phyloP scores from a whole-genome alignment of 164 flowering plant genomes.

The Pachysandra terminalis region DNA sequence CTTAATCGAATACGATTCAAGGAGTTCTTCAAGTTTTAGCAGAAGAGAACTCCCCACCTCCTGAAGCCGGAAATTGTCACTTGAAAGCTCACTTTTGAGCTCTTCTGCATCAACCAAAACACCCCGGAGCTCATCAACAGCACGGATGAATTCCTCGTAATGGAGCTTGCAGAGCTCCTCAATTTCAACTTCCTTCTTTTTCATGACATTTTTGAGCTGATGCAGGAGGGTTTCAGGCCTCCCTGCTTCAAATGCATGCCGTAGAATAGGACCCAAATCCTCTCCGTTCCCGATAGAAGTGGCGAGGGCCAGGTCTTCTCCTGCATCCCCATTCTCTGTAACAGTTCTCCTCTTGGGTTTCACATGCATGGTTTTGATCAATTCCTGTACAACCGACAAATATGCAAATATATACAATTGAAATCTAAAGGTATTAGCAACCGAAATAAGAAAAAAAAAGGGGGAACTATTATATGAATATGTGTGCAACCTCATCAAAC shows the following conservation, averaged over 20 bases:
- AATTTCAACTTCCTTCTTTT: slow-evolving; percentile 87
- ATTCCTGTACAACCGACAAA: slow-evolving; percentile 1
- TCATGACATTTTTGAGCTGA: slow-evolving; percentile 69
- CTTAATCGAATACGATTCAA: slow-evolving; percentile 65
- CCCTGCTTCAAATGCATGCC: slow-evolving; percentile 80
- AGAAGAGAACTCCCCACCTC: slow-evolving; percentile 72
- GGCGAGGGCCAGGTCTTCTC: slow-evolving; percentile 71
- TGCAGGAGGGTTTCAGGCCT: slow-evolving; percentile 73
- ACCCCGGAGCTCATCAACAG: slow-evolving; percentile 95
- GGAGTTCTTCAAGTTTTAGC: slow-evolving; percentile 71
- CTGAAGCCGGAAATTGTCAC: slow-evolving; percentile 72
- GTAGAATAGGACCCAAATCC: slow-evolving; percentile 75
- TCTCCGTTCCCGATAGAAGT: slow-evolving; percentile 77
- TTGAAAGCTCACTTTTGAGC: slow-evolving; percentile 67
- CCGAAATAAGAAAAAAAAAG: too few species aligned
- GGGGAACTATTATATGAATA: too few species aligned
- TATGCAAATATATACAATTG: background rate
- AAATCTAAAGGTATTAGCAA: background rate
- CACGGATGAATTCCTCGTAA: slow-evolving; percentile 87
- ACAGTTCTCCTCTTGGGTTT: slow-evolving; percentile 61
- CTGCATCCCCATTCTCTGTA: slow-evolving; percentile 70
- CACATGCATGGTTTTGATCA: slow-evolving; percentile 43
- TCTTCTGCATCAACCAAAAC: slow-evolving; percentile 93
- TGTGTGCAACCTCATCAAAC: too few species aligned
- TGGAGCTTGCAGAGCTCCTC: slow-evolving; percentile 92